Conservation (phyloP, 495 filamentous ascomycete genomes). For the Xylaria venustula region DNA sequence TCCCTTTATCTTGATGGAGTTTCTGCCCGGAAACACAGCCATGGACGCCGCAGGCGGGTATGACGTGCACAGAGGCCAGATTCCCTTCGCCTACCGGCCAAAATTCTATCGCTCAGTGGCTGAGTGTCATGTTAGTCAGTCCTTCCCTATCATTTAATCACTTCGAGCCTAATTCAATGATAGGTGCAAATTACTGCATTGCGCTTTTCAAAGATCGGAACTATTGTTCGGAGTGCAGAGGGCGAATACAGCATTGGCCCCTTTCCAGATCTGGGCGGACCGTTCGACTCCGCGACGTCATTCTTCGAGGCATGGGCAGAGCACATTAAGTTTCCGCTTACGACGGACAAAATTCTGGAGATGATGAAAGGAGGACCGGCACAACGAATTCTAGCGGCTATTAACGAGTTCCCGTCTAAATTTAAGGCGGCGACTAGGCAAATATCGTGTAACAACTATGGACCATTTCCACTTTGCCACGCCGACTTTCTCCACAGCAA, state of each 20-base stretch:
- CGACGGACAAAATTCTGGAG: conserved; percentile 4
- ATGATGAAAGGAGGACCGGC: conserved; percentile 6
- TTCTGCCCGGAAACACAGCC: conserved; percentile 17
- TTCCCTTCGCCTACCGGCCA: background rate
- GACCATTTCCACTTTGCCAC: conserved; percentile 30
- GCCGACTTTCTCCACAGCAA: conserved; percentile 36
- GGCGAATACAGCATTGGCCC: conserved; percentile 20
- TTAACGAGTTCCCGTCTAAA: conserved; percentile 17
- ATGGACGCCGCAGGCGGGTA: conserved; percentile 20
- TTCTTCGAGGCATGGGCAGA: conserved; percentile 22
- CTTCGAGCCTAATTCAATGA: background rate
- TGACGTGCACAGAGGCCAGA: conserved; percentile 9
- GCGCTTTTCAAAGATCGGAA: conserved; percentile 19
- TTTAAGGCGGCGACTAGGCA: conserved; percentile 11
- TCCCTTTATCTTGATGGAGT: conserved; percentile 24
- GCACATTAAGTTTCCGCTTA: conserved; percentile 11
- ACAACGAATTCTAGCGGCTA: conserved; percentile 11
- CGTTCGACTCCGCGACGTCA: conserved; percentile 20
- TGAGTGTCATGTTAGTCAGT: background rate
- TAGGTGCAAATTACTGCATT: conserved; percentile 19
- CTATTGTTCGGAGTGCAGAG: conserved; percentile 3
- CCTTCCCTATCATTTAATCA: background rate
- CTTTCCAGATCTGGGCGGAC: conserved; percentile 23
- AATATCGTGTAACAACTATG: too few relatives aligned
- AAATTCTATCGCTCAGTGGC: conserved; percentile 16